phyloP scores from a whole-genome alignment of 2,329 filamentous ascomycete species.

The Teratosphaeria nubilosa region DNA sequence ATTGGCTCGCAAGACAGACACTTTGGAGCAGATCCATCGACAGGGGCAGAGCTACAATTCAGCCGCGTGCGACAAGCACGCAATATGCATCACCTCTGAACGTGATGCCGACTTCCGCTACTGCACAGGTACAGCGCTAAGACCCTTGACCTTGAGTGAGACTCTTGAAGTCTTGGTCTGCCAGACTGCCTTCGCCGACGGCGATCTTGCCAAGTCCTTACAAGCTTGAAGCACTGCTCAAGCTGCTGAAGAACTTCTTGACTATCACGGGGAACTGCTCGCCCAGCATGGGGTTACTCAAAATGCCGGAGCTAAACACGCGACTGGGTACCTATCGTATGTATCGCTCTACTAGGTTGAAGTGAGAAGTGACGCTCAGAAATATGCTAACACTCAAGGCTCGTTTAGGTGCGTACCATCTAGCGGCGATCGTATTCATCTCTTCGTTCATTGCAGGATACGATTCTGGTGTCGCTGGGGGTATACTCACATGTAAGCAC shows the following conservation, averaged over 20 bases:
- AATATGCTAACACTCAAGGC: neutral
- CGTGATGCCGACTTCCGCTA: neutral
- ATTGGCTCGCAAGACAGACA: neutral
- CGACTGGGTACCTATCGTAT: neutral
- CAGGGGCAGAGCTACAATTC: neutral
- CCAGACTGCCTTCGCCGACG: neutral
- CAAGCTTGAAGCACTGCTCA: neutral
- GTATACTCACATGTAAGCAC: neutral
- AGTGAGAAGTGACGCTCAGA: neutral
- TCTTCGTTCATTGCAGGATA: neutral
- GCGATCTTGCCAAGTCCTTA: neutral
- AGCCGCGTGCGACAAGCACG: neutral
- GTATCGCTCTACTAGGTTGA: neutral
- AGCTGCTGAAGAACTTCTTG: neutral
- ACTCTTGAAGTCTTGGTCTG: neutral
- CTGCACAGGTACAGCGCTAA: neutral
- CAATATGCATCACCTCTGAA: neutral
- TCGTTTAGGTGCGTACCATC: neutral
- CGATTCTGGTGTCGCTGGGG: constrained; percentile 1
- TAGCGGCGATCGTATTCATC: neutral
- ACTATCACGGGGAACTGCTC: neutral
- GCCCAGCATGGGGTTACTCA: neutral
- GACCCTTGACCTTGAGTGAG: neutral
- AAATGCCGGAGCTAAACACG: neutral
- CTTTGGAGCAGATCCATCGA: neutral